Base-by-base conservation (phyloP, 768 basidiomycete species). In the Lanmaoa pseudosensibilis region DNA sequence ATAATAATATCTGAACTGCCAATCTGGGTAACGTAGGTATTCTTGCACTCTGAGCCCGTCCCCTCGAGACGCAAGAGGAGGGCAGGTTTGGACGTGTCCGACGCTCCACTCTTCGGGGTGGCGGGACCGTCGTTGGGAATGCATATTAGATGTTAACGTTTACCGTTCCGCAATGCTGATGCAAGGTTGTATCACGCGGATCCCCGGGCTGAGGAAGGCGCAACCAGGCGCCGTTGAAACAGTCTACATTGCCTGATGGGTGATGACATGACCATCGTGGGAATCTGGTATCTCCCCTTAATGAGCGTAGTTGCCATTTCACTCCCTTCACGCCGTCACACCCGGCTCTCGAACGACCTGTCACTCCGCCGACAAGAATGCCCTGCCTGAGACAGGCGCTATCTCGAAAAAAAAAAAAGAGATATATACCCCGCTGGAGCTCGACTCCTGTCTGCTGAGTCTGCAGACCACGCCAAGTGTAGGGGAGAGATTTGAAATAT, bases 1-100 rank as follows among this genome's bases (percentile, higher is more conserved):
- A 52, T 46, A 59, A 63, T 52, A 46, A 58, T 58, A 27, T 27
- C 27, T 27, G 6, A 27, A 27, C 27, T 27, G 2, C 27, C 27
- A 43, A 43, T 23, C 41, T 13, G 13, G 21, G 41, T 27, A 27
- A 27, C 27, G 27, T 27, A 27, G 27, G 6, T 25, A 25, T 44
- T 44, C 23, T 25, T 19, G 15, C 8, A 43, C 5, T 27, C 25
- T 27, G 5, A 27, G 3, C 27, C 27, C 6, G 27, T 27, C 6
- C 27, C 27, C 5, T 27, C 27, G 27, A 27, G 27, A 27, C 27
- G 6, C 27, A 27, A 27, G n/a, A n/a, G n/a, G n/a, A n/a, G n/a
- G n/a, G n/a, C n/a, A n/a, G n/a, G n/a, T n/a, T n/a, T 27, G 27
- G 27, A 27, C 27, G 27, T 27, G 27, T 27, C 27, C 6, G 27